Evolutionary conservation across 352 stramenopile genomes (phyloP).

Genomic region (Pythium periplocum): DNA sequence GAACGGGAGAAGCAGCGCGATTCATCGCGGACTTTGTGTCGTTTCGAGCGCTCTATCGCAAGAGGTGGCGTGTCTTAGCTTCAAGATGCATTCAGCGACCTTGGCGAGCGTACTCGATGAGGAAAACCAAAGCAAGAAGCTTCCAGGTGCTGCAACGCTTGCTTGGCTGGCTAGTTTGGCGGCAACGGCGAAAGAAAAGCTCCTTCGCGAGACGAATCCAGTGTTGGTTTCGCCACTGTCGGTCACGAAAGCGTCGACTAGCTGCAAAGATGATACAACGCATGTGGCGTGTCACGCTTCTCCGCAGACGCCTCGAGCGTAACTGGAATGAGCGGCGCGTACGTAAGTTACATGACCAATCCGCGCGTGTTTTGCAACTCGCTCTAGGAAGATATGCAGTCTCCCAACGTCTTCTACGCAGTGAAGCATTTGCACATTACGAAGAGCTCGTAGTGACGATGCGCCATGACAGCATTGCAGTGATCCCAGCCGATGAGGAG

Average conservation of each 20-base stretch:
- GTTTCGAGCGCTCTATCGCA: conserved; percentile 12
- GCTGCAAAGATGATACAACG: conserved; percentile 32
- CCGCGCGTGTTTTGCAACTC: conserved; percentile 44
- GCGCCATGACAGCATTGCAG: no score
- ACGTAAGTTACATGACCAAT: conserved; percentile 21
- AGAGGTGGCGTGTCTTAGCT: conserved; percentile 15
- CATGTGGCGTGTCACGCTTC: conserved; percentile 30
- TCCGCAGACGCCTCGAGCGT: neutral
- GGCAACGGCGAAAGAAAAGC: conserved; percentile 2
- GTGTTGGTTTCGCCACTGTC: conserved; percentile 18
- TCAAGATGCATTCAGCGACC: conserved; percentile 30
- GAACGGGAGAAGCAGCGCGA: conserved; percentile 19
- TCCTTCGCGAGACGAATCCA: conserved; percentile 20
- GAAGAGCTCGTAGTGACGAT: neutral
- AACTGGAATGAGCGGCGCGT: conserved; percentile 14
- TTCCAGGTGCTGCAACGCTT: conserved; percentile 22
- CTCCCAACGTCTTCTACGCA: conserved; percentile 23
- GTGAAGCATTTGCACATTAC: conserved; percentile 20
- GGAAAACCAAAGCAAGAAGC: neutral
- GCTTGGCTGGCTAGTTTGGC: conserved; percentile 7
- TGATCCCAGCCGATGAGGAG: neutral
- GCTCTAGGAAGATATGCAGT: conserved; percentile 22
- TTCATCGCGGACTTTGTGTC: conserved; percentile 31
- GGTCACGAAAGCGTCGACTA: conserved; percentile 1
- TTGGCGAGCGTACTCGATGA: conserved; percentile 15